phyloP scores from a whole-genome alignment of 352 stramenopile genomes.

The Globisporangium rhizosaccharum region DNA sequence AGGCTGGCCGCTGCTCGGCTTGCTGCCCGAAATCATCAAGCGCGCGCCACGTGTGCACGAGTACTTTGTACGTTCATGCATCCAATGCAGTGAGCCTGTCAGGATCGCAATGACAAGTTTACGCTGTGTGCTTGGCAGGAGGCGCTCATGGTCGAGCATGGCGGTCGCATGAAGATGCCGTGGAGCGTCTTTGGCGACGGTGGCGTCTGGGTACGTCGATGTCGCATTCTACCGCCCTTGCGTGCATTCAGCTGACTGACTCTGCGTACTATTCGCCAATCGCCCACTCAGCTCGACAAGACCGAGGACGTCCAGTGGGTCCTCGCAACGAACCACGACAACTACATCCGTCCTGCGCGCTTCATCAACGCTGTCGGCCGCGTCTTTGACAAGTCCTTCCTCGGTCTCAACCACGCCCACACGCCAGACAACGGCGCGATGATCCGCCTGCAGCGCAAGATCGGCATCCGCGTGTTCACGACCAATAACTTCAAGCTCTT shows the following conservation, averaged over 20 bases:
- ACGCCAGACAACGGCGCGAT: conserved; percentile 44
- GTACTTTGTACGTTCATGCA: conserved; percentile 5
- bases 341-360: conserved; percentile 62
- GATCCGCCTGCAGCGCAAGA: conserved; percentile 73
- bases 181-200: conserved; percentile 67
- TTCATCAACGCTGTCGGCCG: conserved; percentile 59
- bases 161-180: conserved; percentile 55
- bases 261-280: too few species aligned
- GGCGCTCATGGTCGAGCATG: conserved; percentile 31
- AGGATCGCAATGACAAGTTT: too few species aligned
- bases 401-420: conserved; percentile 54
- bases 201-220: conserved; percentile 34
- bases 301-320: conserved; percentile 61
- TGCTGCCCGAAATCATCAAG: conserved; percentile 6
- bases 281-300: conserved; percentile 26
- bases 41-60: conserved; percentile 10
- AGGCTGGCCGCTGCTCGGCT: conserved; percentile 7
- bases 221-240: background rate
- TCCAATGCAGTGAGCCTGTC: background rate
- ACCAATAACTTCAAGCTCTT: conserved; percentile 49
- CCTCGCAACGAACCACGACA: conserved; percentile 51
- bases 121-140: conserved; percentile 12
- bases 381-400: conserved; percentile 63
- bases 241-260: background rate
- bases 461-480: conserved; percentile 84